phyloP scores from a whole-genome alignment of 352 stramenopile species.

The Elongisporangium prolatum region DNA sequence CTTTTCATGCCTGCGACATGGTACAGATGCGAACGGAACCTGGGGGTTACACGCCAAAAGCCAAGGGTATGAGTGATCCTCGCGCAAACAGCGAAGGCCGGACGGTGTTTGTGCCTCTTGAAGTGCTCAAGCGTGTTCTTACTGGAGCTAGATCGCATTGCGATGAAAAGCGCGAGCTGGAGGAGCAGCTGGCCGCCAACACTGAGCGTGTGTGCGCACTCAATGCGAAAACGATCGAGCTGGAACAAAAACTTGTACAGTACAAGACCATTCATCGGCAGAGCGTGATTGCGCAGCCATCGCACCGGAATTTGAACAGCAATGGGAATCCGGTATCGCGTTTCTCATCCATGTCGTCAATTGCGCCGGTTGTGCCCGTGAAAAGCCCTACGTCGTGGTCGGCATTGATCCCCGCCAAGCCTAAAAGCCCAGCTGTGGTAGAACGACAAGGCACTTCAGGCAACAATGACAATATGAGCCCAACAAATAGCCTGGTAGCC shows the following conservation, averaged over 20 bases:
- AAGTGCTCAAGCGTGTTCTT: slow-evolving; percentile 35
- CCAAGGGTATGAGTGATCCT: background rate
- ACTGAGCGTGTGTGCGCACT: slow-evolving; percentile 30
- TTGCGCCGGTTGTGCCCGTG: background rate
- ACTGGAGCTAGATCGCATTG: slow-evolving; percentile 26
- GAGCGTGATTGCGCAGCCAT: slow-evolving; percentile 17
- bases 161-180: slow-evolving; percentile 30
- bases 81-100: background rate
- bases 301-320: background rate
- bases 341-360: background rate
- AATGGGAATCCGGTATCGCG: background rate
- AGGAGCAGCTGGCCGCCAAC: slow-evolving; percentile 28
- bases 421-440: background rate
- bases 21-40: background rate
- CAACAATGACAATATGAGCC: background rate
- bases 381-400: background rate
- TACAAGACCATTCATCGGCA: slow-evolving; percentile 43
- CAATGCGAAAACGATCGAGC: slow-evolving; percentile 25
- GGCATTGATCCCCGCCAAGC: background rate
- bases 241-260: slow-evolving; percentile 44
- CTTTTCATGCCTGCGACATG: background rate
- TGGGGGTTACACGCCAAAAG: background rate
- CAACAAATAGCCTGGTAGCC: background rate
- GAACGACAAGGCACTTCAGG: background rate
- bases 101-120: slow-evolving; percentile 38